Evolutionary conservation across 208 protist genomes (phyloP), one percentile per base, ranked within the genome.

Genomic region (Leishmania tarentolae): DNA sequence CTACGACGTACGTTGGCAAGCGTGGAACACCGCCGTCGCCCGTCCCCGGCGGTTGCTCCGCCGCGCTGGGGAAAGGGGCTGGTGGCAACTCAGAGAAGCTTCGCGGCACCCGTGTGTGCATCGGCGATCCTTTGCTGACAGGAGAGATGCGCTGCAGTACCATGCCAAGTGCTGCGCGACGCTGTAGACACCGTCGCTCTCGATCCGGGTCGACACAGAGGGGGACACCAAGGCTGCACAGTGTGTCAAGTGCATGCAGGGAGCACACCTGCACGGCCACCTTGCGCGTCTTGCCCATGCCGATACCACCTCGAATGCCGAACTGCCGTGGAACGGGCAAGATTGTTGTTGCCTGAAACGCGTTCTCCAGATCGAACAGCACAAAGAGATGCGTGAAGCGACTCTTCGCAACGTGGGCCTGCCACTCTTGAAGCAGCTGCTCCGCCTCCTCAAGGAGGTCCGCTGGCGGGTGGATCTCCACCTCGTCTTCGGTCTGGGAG

Each of bases 301-400:
- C 92, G 76, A 79, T 90, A 0, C 91, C 94, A 17, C 94, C 94
- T 31, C 94, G 91, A 31, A 95, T 79, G 35, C 92, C 94, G 81
- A 89, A 95, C 47, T 61, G 70, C 5, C 78, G 73, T 28, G 92
- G 92, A 21, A 96, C 87, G 0, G 94, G 94, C 21, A 89, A 80
- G 47, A 97, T n/a, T 24, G 90, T 96, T 17, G 85, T 90, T 4
- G 93, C 92, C n/a, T 92, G 87, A 68, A 86, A 94, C n/a, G 92
- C 86, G 9, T 19, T 57, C 1, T 89, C 90, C 84, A 94, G 90
- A 31, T 87, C 73, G 70, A 93, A 92, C 57, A 97, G 83, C 37
- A 97, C 84, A 80, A 89, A 97, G 24, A 95, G 79, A 31, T 93
- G 87, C 2, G 91, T 87, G 74, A 87, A 91, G 69, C 83, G 89